These are phyloP conservation scores for Crithidia sp. DNA, from an alignment of 208 protist species.

Conservation along the genomic window DNA sequence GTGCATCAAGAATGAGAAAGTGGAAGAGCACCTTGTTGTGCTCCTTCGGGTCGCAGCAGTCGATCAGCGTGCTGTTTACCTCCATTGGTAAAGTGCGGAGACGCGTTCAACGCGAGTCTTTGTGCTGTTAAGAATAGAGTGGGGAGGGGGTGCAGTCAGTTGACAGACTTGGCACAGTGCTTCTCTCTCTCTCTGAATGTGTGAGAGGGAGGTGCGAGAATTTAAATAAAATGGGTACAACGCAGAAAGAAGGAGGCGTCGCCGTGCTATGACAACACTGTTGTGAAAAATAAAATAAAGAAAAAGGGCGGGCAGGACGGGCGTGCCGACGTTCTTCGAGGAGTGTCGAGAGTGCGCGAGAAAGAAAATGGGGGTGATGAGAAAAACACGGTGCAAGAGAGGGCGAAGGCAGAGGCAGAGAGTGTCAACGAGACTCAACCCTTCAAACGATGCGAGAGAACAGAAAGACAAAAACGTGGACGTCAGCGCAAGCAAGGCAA, in stretches of 20 bases:
- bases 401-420: neutral
- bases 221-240: slow-evolving; percentile 4
- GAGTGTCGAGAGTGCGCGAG: too few species aligned
- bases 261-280: neutral
- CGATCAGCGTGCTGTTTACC: slow-evolving; percentile 83
- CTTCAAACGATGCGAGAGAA: neutral
- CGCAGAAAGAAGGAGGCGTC: too few species aligned
- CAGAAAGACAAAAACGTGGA: neutral
- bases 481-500: neutral
- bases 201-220: slow-evolving; percentile 1
- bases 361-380: neutral
- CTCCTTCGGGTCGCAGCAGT: slow-evolving; percentile 68
- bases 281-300: neutral
- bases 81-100: slow-evolving; percentile 48
- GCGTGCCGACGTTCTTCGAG: too few species aligned
- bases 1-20: slow-evolving; percentile 90
- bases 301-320: neutral
- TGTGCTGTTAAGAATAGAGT: too few species aligned
- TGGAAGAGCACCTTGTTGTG: slow-evolving; percentile 52
- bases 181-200: too few species aligned
- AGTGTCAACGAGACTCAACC: too few species aligned
- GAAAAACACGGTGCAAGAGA: neutral
- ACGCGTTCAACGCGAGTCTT: too few species aligned
- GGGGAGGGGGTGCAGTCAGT: too few species aligned
- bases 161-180: too few species aligned